A percentile compares a stretch with the other conserved stretches of the same genome.
Evolutionary conservation across 1,284 basidiomycete species (phyloP).

Genomic region (Mycena citricolor): DNA sequence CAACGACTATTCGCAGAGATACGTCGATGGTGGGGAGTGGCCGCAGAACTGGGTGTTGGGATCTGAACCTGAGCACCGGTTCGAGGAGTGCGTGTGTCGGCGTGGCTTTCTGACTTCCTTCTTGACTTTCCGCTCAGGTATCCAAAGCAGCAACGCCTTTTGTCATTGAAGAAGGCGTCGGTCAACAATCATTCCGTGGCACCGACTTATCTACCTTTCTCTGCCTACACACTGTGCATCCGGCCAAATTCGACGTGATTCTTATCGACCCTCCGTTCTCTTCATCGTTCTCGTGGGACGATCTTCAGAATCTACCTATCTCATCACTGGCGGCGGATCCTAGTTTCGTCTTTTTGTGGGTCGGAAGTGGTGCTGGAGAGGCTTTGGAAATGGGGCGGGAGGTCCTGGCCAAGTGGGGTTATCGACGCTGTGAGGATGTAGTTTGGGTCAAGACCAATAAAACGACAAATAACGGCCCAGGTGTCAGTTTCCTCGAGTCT

Average conservation of each 20-base stretch:
- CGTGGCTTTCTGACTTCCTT: conserved; percentile 6
- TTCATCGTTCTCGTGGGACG: conserved; percentile 81
- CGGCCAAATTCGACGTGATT: conserved; percentile 89
- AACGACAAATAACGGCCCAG: conserved; percentile 66
- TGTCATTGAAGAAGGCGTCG: conserved; percentile 75
- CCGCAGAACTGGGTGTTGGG: conserved; percentile 91
- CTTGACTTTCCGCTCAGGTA: conserved; percentile 62
- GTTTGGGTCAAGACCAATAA: conserved; percentile 95
- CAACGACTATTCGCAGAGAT: conserved; percentile 91
- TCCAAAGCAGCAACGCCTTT: conserved; percentile 83
- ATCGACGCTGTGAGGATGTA: conserved; percentile 93
- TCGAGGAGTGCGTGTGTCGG: conserved; percentile 80
- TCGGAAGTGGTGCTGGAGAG: conserved; percentile 87
- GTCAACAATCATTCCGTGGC: conserved; percentile 63
- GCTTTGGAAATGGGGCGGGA: conserved; percentile 93
- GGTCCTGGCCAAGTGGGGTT: conserved; percentile 92
- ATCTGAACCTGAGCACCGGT: conserved; percentile 81
- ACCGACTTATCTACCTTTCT: conserved; percentile 67
- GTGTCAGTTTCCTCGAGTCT: conserved; percentile 46
- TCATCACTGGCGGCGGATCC: conserved; percentile 87
- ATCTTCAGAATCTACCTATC: conserved; percentile 80
- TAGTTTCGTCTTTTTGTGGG: conserved; percentile 95
- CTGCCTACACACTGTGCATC: conserved; percentile 52
- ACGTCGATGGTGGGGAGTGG: conserved; percentile 88
- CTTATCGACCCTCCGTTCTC: conserved; percentile 89